phyloP scores from a whole-genome alignment of 1,284 basidiomycete genomes.

The Cryptococcus sp. region DNA sequence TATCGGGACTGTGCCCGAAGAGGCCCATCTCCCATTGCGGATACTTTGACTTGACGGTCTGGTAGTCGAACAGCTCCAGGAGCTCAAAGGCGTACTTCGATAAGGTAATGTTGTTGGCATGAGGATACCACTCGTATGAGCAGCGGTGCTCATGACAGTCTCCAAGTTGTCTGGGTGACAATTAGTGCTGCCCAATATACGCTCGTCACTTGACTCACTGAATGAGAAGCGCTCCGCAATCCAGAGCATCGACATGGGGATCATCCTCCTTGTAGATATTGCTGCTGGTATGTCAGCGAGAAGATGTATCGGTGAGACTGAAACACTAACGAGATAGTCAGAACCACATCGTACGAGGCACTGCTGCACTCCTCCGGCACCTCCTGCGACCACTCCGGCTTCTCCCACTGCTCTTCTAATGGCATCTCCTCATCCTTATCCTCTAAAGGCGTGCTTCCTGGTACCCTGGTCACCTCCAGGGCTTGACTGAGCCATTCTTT shows the following conservation, averaged over 20 bases:
- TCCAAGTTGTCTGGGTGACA: slow-evolving; percentile 41
- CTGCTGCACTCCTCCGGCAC: slow-evolving; percentile 29
- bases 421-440: slow-evolving; percentile 1
- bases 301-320: background rate
- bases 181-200: no score
- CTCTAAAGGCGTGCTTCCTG: background rate
- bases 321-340: slow-evolving; percentile 47
- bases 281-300: slow-evolving; percentile 15
- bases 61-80: slow-evolving; percentile 48
- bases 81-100: slow-evolving; percentile 54
- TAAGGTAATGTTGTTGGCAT: slow-evolving; percentile 52
- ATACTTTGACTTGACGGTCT: slow-evolving; percentile 36
- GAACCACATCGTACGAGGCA: slow-evolving; percentile 44
- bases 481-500: slow-evolving; percentile 13
- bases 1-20: slow-evolving; percentile 52
- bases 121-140: slow-evolving; percentile 51
- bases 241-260: slow-evolving; percentile 46
- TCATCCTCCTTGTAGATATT: slow-evolving; percentile 49
- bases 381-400: slow-evolving; percentile 18
- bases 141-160: slow-evolving; percentile 49
- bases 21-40: slow-evolving; percentile 47
- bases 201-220: slow-evolving; percentile 38
- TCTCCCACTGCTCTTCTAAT: slow-evolving; percentile 15
- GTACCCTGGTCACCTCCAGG: slow-evolving; percentile 8
- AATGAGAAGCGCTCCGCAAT: slow-evolving; percentile 48